Percentiles rank a stretch among this genome's conserved stretches.
Evolutionary conservation across 2,329 filamentous ascomycete genomes (phyloP).

Genomic region (Rutstroemia sp.): DNA sequence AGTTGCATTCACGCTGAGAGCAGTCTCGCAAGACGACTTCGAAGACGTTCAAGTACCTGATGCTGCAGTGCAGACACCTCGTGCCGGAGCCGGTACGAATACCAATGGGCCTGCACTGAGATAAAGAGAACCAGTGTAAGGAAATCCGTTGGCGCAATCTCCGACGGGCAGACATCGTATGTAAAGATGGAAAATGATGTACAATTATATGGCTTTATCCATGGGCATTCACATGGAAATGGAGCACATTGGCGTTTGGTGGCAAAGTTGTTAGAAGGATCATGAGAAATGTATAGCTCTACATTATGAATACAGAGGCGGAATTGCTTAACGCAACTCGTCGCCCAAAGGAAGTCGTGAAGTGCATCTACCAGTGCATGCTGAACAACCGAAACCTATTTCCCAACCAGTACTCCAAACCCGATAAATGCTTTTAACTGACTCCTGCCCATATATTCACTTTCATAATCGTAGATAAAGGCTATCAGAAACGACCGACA

Average conservation of each 20-base stretch:
- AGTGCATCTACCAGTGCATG: constrained; percentile 13
- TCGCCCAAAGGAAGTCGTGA: constrained; percentile 15
- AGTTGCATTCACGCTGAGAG: constrained; percentile 69
- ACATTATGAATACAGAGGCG: constrained; percentile 22
- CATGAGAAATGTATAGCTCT: constrained; percentile 13
- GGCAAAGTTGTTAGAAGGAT: constrained; percentile 5
- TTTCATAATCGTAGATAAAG: constrained; percentile 21
- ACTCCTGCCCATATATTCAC: constrained; percentile 15
- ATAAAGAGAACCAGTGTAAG: not conserved
- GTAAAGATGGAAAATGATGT: not conserved
- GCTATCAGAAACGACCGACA: constrained; percentile 21
- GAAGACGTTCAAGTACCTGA: constrained; percentile 89
- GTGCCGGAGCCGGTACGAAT: constrained; percentile 19
- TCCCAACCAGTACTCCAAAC: constrained; percentile 7
- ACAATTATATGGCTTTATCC: not conserved
- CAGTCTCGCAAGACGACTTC: constrained; percentile 94
- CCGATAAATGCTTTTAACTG: constrained; percentile 14
- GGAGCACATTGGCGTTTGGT: not conserved
- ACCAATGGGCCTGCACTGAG: constrained; percentile 7
- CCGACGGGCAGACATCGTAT: not conserved
- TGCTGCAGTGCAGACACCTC: constrained; percentile 20
- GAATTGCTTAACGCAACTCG: constrained; percentile 2
- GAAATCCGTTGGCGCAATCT: too few species aligned
- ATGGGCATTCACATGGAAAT: constrained; percentile 1
- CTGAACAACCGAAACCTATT: constrained; percentile 3